phyloP scores from a whole-genome alignment of 2,329 filamentous ascomycete species.

The Fonsecaea multimorphosa region DNA sequence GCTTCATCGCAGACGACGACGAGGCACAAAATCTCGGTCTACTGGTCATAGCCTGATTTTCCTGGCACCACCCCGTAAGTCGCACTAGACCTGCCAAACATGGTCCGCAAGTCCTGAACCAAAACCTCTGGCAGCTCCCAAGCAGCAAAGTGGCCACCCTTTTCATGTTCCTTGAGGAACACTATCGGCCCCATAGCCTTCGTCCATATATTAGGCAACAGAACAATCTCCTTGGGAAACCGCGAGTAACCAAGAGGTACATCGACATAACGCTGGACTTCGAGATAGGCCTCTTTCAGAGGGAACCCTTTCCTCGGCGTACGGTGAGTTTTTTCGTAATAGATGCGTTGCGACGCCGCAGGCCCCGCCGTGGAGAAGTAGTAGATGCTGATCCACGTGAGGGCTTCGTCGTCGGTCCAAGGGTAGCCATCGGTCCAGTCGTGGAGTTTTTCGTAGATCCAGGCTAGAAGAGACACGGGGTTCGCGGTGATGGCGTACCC shows the following conservation, averaged over 20 bases:
- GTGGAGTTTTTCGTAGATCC: constrained; percentile 81
- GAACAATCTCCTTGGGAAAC: constrained; percentile 58
- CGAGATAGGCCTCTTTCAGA: constrained; percentile 40
- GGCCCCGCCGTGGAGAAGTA: constrained; percentile 72
- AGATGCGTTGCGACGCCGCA: constrained; percentile 70
- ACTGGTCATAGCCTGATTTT: constrained; percentile 43
- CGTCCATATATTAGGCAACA: constrained; percentile 58
- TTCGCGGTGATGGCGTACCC: constrained; percentile 72
- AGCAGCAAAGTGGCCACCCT: constrained; percentile 61
- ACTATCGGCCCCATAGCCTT: constrained; percentile 59
- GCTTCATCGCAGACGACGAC: not conserved
- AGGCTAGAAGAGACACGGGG: constrained; percentile 72
- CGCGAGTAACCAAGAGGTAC: constrained; percentile 61
- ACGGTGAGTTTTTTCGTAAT: constrained; percentile 67
- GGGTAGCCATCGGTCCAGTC: constrained; percentile 76
- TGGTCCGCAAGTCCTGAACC: constrained; percentile 51
- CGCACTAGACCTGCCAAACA: constrained; percentile 53
- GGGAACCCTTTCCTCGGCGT: not conserved
- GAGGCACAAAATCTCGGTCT: not conserved
- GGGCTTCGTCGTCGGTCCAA: constrained; percentile 77
- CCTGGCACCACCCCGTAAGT: constrained; percentile 46
- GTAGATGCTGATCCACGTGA: constrained; percentile 77
- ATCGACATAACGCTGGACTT: constrained; percentile 21
- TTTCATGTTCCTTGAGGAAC: constrained; percentile 51
- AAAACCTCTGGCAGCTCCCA: constrained; percentile 58